Conservation (phyloP, 345 rosid species). For the Aethionema arabicum region DNA sequence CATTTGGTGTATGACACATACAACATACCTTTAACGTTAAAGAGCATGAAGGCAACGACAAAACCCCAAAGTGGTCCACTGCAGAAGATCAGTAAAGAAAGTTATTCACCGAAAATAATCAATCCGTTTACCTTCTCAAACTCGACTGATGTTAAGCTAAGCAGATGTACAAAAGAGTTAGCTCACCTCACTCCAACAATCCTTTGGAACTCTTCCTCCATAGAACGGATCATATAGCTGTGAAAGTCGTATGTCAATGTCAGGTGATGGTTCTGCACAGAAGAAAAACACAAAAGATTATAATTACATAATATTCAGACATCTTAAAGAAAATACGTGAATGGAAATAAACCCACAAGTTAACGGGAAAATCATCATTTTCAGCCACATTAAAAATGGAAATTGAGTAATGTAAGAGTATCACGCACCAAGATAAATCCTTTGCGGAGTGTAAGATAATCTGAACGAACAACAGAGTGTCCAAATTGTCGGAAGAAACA, state of each 20-base stretch:
- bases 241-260: slow-evolving; percentile 69
- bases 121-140: not conserved
- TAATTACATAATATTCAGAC: not conserved
- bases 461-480: slow-evolving; percentile 65
- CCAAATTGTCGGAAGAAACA: slow-evolving; percentile 89
- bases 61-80: slow-evolving; percentile 98
- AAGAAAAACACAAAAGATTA: slow-evolving; percentile 6
- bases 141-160: not conserved
- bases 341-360: not conserved
- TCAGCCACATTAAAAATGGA: not conserved
- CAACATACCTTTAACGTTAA: slow-evolving; percentile 73
- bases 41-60: slow-evolving; percentile 93
- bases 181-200: slow-evolving; percentile 86
- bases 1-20: not conserved
- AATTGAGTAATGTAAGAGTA: not conserved
- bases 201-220: slow-evolving; percentile 92
- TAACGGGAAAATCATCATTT: slow-evolving; percentile 5
- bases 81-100: slow-evolving; percentile 32
- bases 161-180: not conserved
- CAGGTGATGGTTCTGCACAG: slow-evolving; percentile 74
- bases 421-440: slow-evolving; percentile 68
- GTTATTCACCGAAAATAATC: not conserved
- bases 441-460: slow-evolving; percentile 78
- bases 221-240: slow-evolving; percentile 86
- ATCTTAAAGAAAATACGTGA: not conserved